Percentiles rank a stretch among this genome's conserved stretches.
These are phyloP conservation scores for Mrakia gelida DNA, from an alignment of 768 basidiomycete genomes.

Conservation along the genomic window DNA sequence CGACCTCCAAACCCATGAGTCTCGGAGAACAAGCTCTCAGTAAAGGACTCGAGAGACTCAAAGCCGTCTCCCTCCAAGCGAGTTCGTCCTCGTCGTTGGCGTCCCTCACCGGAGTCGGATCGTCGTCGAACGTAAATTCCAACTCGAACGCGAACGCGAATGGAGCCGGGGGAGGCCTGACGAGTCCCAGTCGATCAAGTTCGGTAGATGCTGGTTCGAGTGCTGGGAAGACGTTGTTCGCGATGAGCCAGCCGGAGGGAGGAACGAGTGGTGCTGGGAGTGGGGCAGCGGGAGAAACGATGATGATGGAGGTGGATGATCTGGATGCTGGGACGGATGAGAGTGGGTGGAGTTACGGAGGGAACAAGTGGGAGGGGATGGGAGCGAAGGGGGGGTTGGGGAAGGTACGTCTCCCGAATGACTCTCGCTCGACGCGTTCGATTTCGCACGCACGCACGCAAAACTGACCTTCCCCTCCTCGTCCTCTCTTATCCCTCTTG, in stretches of 20 bases:
- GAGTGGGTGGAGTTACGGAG: slow-evolving; percentile 90
- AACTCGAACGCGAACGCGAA: too few relatives aligned
- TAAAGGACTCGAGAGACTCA: slow-evolving; percentile 44
- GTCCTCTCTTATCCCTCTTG: neutral
- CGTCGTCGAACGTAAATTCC: neutral
- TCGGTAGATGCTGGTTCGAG: neutral
- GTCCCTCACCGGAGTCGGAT: slow-evolving; percentile 2
- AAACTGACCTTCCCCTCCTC: neutral
- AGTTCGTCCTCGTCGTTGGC: neutral
- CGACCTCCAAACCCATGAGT: slow-evolving; percentile 28
- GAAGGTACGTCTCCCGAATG: slow-evolving; percentile 56
- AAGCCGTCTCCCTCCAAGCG: slow-evolving; percentile 39
- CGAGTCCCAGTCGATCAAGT: neutral
- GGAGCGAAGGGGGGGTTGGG: slow-evolving; percentile 76
- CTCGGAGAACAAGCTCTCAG: slow-evolving; percentile 46
- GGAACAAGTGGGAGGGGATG: slow-evolving; percentile 88
- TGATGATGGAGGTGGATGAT: slow-evolving; percentile 29
- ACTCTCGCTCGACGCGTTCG: too few relatives aligned
- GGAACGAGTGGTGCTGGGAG: neutral
- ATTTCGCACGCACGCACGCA: too few relatives aligned
- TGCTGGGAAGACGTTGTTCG: slow-evolving; percentile 32
- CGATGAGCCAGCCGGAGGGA: slow-evolving; percentile 28
- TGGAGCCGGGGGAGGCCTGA: slow-evolving; percentile 26
- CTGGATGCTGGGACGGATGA: slow-evolving; percentile 56
- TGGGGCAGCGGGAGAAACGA: neutral